Evolutionary conservation across 2,329 filamentous ascomycete genomes (phyloP).

Genomic region (Rugonectria rugulosa): DNA sequence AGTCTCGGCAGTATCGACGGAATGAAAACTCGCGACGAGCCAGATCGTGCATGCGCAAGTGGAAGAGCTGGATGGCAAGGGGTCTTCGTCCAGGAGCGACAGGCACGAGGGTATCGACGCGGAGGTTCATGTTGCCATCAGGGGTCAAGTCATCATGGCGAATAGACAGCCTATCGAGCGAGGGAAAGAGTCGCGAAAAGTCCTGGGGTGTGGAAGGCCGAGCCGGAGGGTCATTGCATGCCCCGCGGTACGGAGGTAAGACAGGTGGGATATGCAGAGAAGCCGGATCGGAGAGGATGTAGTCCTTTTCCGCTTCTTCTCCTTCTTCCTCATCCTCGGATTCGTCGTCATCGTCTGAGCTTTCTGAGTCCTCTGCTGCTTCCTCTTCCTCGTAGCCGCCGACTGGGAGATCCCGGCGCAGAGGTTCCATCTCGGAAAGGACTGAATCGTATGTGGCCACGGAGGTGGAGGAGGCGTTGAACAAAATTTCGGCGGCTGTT

Average conservation of each 20-base stretch:
- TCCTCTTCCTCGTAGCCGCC: constrained; percentile 35
- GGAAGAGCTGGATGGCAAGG: constrained; percentile 81
- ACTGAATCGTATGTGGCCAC: constrained; percentile 84
- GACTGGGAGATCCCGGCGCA: constrained; percentile 33
- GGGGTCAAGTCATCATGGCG: constrained; percentile 88
- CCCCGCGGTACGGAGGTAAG: constrained; percentile 67
- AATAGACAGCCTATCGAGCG: constrained; percentile 79
- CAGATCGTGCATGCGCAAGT: constrained; percentile 93
- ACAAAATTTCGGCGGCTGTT: constrained; percentile 26
- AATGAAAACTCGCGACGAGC: constrained; percentile 87
- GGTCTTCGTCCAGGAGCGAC: constrained; percentile 65
- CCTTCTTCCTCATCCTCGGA: constrained; percentile 37
- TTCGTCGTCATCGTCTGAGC: constrained; percentile 41
- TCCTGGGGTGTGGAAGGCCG: constrained; percentile 81
- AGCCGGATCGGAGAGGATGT: constrained; percentile 37
- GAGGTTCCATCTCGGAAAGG: constrained; percentile 46
- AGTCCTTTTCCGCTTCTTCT: constrained; percentile 37
- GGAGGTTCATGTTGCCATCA: constrained; percentile 96
- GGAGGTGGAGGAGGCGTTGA: constrained; percentile 57
- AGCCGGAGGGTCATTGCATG: constrained; percentile 67
- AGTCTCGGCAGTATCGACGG: constrained; percentile 89
- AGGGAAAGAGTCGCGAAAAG: constrained; percentile 88
- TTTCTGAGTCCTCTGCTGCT: constrained; percentile 27
- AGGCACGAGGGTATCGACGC: constrained; percentile 79
- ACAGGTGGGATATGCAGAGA: constrained; percentile 53